Conservation (phyloP, 1,284 basidiomycete genomes). For the Chiua sp. region DNA sequence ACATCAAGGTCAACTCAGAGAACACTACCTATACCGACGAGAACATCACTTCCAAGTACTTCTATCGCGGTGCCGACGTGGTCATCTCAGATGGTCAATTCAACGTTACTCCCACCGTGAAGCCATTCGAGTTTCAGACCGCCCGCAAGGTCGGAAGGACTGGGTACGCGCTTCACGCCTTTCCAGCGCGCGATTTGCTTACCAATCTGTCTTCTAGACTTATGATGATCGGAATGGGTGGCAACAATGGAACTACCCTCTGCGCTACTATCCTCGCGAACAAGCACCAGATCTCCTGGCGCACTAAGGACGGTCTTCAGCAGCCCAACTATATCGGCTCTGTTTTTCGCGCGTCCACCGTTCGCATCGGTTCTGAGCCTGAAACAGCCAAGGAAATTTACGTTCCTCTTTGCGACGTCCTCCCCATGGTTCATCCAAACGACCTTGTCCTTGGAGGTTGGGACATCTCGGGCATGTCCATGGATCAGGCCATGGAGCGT, state of each 20-base stretch:
- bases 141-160: conserved; percentile 88
- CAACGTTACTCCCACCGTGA: conserved; percentile 77
- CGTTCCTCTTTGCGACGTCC: conserved; percentile 91
- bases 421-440: conserved; percentile 99
- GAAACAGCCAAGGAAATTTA: conserved; percentile 90
- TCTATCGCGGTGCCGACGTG: conserved; percentile 84
- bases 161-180: conserved; percentile 64
- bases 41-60: conserved; percentile 83
- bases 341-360: conserved; percentile 92
- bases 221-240: conserved; percentile 97
- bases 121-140: conserved; percentile 93
- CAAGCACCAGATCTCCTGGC: conserved; percentile 94
- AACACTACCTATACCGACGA: conserved; percentile 84
- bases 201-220: conserved; percentile 60
- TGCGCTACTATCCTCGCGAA: conserved; percentile 97
- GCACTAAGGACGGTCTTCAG: conserved; percentile 92
- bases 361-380: conserved; percentile 89
- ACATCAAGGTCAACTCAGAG: conserved; percentile 86
- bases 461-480: conserved; percentile 89
- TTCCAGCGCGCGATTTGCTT: conserved; percentile 11
- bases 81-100: conserved; percentile 73
- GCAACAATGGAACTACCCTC: conserved; percentile 97
- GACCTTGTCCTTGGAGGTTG: conserved; percentile 98
- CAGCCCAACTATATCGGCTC: conserved; percentile 98
- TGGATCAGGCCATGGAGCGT: conserved; percentile 95